Conservation (phyloP, 2,329 filamentous ascomycete species). For the Paraconiothyrium brasiliense region DNA sequence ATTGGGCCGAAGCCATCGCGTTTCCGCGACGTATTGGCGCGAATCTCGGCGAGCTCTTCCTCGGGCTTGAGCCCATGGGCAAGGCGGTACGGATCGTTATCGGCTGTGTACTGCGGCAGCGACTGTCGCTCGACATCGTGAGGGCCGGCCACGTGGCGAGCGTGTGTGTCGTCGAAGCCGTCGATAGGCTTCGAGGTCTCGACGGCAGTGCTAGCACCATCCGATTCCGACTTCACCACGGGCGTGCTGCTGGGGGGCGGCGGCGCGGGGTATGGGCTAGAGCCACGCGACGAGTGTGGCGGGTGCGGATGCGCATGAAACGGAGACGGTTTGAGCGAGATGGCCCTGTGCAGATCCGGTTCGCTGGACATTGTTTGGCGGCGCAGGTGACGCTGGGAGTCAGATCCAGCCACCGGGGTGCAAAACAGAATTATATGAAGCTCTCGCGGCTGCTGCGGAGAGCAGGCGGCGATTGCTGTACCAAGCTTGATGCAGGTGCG, state of each 20-base stretch:
- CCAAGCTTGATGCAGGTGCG: slow-evolving; percentile 3
- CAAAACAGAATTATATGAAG: background rate
- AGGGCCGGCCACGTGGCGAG: slow-evolving; percentile 44
- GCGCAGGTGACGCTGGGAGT: background rate
- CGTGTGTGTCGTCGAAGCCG: slow-evolving; percentile 47
- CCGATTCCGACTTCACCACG: slow-evolving; percentile 32
- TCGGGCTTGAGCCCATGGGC: slow-evolving; percentile 79
- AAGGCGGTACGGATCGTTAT: slow-evolving; percentile 84
- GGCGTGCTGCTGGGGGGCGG: slow-evolving; percentile 15
- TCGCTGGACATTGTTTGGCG: slow-evolving; percentile 48
- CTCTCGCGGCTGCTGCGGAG: background rate
- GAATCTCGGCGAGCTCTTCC: slow-evolving; percentile 78
- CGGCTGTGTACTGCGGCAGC: slow-evolving; percentile 66
- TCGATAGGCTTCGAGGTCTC: slow-evolving; percentile 40
- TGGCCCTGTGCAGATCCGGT: slow-evolving; percentile 58
- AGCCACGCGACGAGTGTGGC: slow-evolving; percentile 40
- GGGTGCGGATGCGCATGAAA: slow-evolving; percentile 49
- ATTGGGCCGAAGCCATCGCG: slow-evolving; percentile 64
- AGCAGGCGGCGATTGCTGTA: background rate
- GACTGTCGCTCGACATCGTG: slow-evolving; percentile 59
- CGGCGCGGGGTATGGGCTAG: slow-evolving; percentile 40
- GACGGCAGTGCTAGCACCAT: slow-evolving; percentile 52
- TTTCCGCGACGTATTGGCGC: slow-evolving; percentile 82
- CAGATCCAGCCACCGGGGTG: too few relatives aligned
- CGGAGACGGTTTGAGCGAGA: slow-evolving; percentile 58